Percentiles rank a stretch among this genome's conserved stretches.
phyloP scores from a whole-genome alignment of 1,284 basidiomycete species.

The Salmacisia buchloeana region DNA sequence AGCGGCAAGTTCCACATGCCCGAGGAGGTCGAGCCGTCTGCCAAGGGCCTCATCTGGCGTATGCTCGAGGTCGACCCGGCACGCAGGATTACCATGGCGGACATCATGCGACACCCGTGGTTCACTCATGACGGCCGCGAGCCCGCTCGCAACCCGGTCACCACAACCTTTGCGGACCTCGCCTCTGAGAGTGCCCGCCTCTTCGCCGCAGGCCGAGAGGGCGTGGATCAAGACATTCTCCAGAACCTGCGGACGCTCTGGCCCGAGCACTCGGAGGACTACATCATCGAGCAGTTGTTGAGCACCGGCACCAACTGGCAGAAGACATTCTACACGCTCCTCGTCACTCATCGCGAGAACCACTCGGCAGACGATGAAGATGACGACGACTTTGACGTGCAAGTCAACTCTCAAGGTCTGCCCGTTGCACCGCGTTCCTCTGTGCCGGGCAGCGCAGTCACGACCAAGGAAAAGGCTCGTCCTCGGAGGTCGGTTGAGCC shows the following conservation, averaged over 20 bases:
- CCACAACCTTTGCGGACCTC: conserved; percentile 29
- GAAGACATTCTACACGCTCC: conserved; percentile 48
- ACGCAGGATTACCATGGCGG: conserved; percentile 77
- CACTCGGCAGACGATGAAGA: conserved; percentile 46
- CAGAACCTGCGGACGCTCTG: conserved; percentile 85
- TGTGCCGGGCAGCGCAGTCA: neutral
- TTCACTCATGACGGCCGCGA: conserved; percentile 62
- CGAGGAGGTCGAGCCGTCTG: conserved; percentile 57
- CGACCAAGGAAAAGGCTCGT: conserved; percentile 20
- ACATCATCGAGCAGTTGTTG: conserved; percentile 34
- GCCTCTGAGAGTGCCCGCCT: conserved; percentile 51
- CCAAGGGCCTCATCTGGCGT: conserved; percentile 72
- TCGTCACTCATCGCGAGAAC: conserved; percentile 46
- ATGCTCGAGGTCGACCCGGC: conserved; percentile 84
- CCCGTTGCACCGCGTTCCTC: neutral
- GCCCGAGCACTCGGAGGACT: conserved; percentile 53
- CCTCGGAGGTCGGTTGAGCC: conserved; percentile 21
- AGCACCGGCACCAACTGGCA: conserved; percentile 42
- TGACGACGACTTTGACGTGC: conserved; percentile 31
- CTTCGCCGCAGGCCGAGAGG: conserved; percentile 2
- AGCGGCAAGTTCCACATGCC: conserved; percentile 80
- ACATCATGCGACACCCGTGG: conserved; percentile 84
- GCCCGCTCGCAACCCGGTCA: conserved; percentile 40
- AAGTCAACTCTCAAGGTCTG: conserved; percentile 2
- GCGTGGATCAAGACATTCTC: conserved; percentile 67